phyloP scores from a whole-genome alignment of 108 stramenopile genomes.

The Asterionellopsis glacialis region DNA sequence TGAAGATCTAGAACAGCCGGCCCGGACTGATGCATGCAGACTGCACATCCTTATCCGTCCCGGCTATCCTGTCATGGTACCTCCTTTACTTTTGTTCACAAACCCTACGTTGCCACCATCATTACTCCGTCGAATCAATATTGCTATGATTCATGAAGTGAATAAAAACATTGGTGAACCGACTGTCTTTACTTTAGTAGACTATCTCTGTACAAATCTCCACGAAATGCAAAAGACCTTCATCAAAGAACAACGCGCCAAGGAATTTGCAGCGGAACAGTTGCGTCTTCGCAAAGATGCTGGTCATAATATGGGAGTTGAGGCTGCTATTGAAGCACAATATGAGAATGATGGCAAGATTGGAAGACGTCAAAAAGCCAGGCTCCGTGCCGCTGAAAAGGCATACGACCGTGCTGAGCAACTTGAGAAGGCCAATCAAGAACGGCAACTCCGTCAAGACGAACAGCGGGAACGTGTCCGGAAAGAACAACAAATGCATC shows the following conservation, averaged over 20 bases:
- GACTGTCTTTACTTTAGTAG: slow-evolving; percentile 42
- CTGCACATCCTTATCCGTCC: slow-evolving; percentile 46
- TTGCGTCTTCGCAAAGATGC: slow-evolving; percentile 23
- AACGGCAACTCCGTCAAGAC: slow-evolving; percentile 34
- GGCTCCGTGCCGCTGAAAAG: slow-evolving; percentile 54
- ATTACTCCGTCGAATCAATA: slow-evolving; percentile 48
- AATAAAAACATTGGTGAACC: slow-evolving; percentile 38
- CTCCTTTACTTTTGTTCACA: slow-evolving; percentile 49
- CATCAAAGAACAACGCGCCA: slow-evolving; percentile 35
- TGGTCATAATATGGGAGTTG: slow-evolving; percentile 30
- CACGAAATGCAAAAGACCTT: slow-evolving; percentile 37
- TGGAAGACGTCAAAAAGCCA: slow-evolving; percentile 50
- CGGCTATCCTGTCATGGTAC: slow-evolving; percentile 43
- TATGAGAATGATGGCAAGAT: slow-evolving; percentile 36
- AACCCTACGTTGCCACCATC: slow-evolving; percentile 56
- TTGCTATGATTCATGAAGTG: slow-evolving; percentile 23
- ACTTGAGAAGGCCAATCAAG: slow-evolving; percentile 21
- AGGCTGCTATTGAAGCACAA: slow-evolving; percentile 26
- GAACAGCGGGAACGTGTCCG: slow-evolving; percentile 31
- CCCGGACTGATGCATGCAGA: slow-evolving; percentile 37
- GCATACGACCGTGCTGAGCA: slow-evolving; percentile 39
- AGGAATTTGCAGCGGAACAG: slow-evolving; percentile 35
- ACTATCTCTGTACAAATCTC: slow-evolving; percentile 34
- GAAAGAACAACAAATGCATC: slow-evolving; percentile 22
- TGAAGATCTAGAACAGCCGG: slow-evolving; percentile 31